These are phyloP conservation scores for Mycena polygramma DNA, from an alignment of 768 basidiomycete genomes.

Conservation along the genomic window DNA sequence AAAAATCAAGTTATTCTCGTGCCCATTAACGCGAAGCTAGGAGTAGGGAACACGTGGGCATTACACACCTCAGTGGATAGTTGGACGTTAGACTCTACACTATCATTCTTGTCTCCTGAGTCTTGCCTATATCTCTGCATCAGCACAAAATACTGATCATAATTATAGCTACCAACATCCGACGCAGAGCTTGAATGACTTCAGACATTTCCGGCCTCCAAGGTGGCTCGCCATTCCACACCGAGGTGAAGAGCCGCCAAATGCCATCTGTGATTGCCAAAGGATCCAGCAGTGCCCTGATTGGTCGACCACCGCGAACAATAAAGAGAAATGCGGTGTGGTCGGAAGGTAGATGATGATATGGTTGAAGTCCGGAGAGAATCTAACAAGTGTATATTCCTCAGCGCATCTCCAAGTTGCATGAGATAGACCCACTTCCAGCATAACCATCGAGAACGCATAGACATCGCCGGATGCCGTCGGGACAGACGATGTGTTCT, in stretches of 20 bases:
- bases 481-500: not conserved
- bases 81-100: not conserved
- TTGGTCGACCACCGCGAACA: constrained; percentile 16
- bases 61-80: not conserved
- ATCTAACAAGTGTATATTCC: constrained; percentile 22
- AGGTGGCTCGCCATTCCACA: constrained; percentile 15
- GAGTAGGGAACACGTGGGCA: too few relatives aligned
- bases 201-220: constrained; percentile 6
- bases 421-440: constrained; percentile 28
- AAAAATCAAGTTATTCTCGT: too few relatives aligned
- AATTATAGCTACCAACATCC: not conserved
- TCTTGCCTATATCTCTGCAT: not conserved
- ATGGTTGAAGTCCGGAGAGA: constrained; percentile 24
- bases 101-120: too few relatives aligned
- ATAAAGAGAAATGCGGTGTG: constrained; percentile 17
- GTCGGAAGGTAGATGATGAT: constrained; percentile 25
- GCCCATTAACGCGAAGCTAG: too few relatives aligned
- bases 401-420: too few relatives aligned
- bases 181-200: not conserved
- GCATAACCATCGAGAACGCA: constrained; percentile 31
- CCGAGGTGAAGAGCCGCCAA: constrained; percentile 14
- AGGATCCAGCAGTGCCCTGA: constrained; percentile 1
- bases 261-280: constrained; percentile 2
- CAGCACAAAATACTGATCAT: not conserved
- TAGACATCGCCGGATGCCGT: constrained; percentile 29